Percentiles rank a stretch among this genome's conserved stretches.
Evolutionary conservation across 2,329 filamentous ascomycete species (phyloP).

Genomic region (Penicillium sp.): DNA sequence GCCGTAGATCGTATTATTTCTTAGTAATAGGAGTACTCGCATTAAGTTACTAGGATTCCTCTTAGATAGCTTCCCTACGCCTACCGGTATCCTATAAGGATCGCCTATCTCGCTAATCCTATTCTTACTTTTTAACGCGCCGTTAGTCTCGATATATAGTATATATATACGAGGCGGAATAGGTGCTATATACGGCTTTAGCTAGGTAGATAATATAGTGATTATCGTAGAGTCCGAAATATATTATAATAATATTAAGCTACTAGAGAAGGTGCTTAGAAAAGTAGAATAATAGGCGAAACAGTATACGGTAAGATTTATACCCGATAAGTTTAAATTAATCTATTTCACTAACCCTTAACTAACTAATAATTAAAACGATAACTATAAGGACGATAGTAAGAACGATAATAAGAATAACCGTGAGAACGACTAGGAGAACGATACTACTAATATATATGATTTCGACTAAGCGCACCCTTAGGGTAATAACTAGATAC

Average conservation of each 20-base stretch:
- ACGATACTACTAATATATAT: not conserved
- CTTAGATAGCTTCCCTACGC: too few relatives aligned
- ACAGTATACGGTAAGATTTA: not conserved
- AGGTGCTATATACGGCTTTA: not conserved
- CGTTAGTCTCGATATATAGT: not conserved
- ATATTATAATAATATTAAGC: not conserved
- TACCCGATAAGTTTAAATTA: not conserved
- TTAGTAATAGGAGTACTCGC: too few relatives aligned
- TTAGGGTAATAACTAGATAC: not conserved
- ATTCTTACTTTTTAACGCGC: not conserved
- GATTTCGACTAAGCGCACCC: not conserved
- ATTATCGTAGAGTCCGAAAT: not conserved
- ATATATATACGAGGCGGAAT: not conserved
- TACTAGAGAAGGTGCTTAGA: not conserved
- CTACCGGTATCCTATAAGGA: too few relatives aligned
- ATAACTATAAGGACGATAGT: not conserved
- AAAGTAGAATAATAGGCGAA: not conserved
- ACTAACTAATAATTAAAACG: too few relatives aligned
- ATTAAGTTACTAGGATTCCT: too few relatives aligned
- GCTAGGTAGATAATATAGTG: not conserved
- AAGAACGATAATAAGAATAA: too few relatives aligned
- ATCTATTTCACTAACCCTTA: not conserved
- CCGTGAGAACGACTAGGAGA: too few relatives aligned
- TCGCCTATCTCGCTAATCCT: not conserved
- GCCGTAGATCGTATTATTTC: too few relatives aligned